These are phyloP conservation scores for Hypoxylon intermedium DNA, from an alignment of 495 filamentous ascomycete species.

Conservation along the genomic window DNA sequence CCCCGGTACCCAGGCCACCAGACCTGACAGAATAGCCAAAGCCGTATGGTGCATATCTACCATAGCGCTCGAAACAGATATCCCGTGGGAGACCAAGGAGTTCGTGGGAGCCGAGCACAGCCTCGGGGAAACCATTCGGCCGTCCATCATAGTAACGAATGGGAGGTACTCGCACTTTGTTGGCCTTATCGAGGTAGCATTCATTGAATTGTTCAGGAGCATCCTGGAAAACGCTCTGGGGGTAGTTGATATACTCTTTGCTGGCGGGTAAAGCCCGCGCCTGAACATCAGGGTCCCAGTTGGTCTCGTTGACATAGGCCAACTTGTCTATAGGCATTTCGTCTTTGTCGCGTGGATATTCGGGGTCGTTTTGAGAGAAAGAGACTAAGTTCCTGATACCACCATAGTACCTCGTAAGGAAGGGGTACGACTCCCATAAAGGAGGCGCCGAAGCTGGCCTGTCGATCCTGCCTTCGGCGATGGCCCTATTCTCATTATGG, in stretches of 20 bases:
- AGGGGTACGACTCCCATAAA: constrained; percentile 81
- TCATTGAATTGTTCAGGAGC: constrained; percentile 55
- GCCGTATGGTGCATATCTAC: constrained; percentile 87
- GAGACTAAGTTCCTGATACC: constrained; percentile 73
- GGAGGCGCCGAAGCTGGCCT: constrained; percentile 65
- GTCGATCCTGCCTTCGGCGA: constrained; percentile 61
- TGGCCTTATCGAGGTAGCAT: constrained; percentile 75
- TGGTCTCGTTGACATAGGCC: constrained; percentile 39
- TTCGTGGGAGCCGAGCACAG: constrained; percentile 81
- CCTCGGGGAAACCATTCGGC: constrained; percentile 79
- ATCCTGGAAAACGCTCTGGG: constrained; percentile 37
- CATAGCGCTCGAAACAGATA: constrained; percentile 93
- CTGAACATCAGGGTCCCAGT: constrained; percentile 32
- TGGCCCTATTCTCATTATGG: constrained; percentile 65
- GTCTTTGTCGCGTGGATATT: constrained; percentile 72
- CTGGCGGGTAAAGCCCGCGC: constrained; percentile 51
- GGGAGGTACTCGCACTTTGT: constrained; percentile 67
- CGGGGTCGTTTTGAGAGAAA: constrained; percentile 67
- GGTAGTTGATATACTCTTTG: constrained; percentile 59
- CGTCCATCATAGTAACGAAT: constrained; percentile 76
- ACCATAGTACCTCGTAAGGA: constrained; percentile 84
- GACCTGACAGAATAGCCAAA: constrained; percentile 77
- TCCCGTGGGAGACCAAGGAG: constrained; percentile 82
- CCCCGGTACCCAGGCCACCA: constrained; percentile 80
- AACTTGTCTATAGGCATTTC: constrained; percentile 47